Base-by-base conservation (phyloP, 1,139 yeast species). In the Saccharomyces hybrid region DNA sequence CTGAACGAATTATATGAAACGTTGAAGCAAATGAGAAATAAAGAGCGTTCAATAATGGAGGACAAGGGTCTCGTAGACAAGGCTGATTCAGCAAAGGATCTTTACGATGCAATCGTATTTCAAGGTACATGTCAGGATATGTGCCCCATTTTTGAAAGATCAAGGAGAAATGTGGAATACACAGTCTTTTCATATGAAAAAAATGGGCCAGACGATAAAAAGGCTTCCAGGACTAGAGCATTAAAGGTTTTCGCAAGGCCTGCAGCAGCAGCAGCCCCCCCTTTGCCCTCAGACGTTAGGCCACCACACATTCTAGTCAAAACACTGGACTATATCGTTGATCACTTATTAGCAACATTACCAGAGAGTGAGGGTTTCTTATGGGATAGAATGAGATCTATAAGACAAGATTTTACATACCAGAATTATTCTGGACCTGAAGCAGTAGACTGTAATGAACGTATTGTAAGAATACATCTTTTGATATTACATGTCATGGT, bases 361-460 rank as follows among this genome's bases (percentile, higher is more conserved):
- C 98, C 98, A 0, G 88, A 84, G 11, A 79, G 93, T 1, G 98
- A 95, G 64, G 82, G 96, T 0, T 93, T 95, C 64, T 72, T 95
- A 13, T 93, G 99, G 98, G 99, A 95, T 70, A 80, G 99, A 70
- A 95, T 98, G n/a, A 80, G 99, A 61, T 89, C 98, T 0, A 91
- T 95, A 47, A 79, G 99, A 65, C 98, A 95, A 70, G 99, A 95
- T 69, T 95, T 95, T 69, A 91, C 98, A 0, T 90, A 89, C 66
- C 99, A 95, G 67, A 93, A 93, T 66, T 91, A 85, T 63, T 85
- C 84, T 51, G 99, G 99, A 0, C 88, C 93, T 0, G 98, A 93
- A 68, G 95, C 98, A 0, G 81, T 93, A 11, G 95, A 86, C 60
- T 93, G 99, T 71, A 88, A 89, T 64, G 99, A 95, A 69, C 76